These are phyloP conservation scores for Penicillium occitanis DNA, from an alignment of 2,329 filamentous ascomycete species.

Conservation along the genomic window DNA sequence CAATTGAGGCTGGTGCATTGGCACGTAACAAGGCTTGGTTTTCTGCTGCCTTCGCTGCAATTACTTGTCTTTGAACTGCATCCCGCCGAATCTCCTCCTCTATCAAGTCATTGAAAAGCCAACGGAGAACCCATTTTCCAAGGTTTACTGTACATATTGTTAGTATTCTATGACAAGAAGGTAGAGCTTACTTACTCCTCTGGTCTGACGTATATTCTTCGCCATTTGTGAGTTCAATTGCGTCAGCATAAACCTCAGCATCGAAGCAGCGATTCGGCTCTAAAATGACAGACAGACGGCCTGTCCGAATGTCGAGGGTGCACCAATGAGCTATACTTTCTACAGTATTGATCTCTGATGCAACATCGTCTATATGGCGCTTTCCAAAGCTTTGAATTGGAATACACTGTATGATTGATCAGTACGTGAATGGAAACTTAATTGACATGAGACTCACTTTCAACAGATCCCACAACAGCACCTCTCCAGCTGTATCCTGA, in stretches of 20 bases:
- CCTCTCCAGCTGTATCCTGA: constrained; percentile 90
- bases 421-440: constrained; percentile 24
- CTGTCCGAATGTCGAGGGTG: constrained; percentile 88
- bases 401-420: constrained; percentile 61
- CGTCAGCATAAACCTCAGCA: constrained; percentile 94
- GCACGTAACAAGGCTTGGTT: constrained; percentile 29
- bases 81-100: constrained; percentile 88
- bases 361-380: constrained; percentile 87
- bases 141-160: constrained; percentile 68
- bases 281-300: constrained; percentile 82
- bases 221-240: constrained; percentile 70
- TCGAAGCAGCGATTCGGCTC: constrained; percentile 97
- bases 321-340: constrained; percentile 96
- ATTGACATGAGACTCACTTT: constrained; percentile 53
- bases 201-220: constrained; percentile 88
- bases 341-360: constrained; percentile 78
- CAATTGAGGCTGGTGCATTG: constrained; percentile 21
- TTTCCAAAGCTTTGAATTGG: constrained; percentile 93
- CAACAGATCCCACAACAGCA: constrained; percentile 90
- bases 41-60: constrained; percentile 65
- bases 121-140: constrained; percentile 92
- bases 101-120: constrained; percentile 84
- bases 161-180: neutral
- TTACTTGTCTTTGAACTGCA: constrained; percentile 65
- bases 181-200: constrained; percentile 65